Conservation (phyloP, 139 green algal genomes). For the Chlamydomonas incerta region DNA sequence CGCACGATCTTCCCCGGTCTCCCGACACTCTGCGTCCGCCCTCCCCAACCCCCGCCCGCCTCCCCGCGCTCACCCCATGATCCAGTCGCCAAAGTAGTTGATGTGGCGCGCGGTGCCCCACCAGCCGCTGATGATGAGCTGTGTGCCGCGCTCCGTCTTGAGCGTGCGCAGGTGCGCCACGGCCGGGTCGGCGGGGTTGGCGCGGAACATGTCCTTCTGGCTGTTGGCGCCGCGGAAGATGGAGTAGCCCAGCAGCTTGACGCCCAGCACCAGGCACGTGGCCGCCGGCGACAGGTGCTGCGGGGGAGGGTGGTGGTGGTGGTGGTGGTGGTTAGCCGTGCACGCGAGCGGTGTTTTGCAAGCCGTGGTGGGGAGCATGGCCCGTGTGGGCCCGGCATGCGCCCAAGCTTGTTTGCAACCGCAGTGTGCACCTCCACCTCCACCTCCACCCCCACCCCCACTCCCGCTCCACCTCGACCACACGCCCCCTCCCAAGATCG, state of each 20-base stretch:
- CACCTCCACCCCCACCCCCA: no score
- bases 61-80: slow-evolving; percentile 67
- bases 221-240: slow-evolving; percentile 95
- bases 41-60: not conserved
- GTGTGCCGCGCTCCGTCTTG: slow-evolving; percentile 83
- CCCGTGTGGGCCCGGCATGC: no score
- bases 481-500: no score
- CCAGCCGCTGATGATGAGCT: slow-evolving; percentile 91
- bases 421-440: no score
- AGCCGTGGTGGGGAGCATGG: no score
- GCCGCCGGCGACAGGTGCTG: slow-evolving; percentile 61
- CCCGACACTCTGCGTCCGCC: not conserved
- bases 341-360: not conserved
- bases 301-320: not conserved
- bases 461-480: no score
- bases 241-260: slow-evolving; percentile 89
- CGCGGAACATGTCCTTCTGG: slow-evolving; percentile 87
- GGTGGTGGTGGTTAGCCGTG: not conserved
- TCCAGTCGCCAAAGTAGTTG: slow-evolving; percentile 86
- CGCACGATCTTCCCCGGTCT: no score
- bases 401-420: no score
- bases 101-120: slow-evolving; percentile 81
- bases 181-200: slow-evolving; percentile 78
- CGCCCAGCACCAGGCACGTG: slow-evolving; percentile 62
- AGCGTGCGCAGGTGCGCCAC: slow-evolving; percentile 87